A percentile compares a stretch with the other conserved stretches of the same genome.
These are phyloP conservation scores for Paracoccidioides brasiliensis DNA, from an alignment of 2,329 filamentous ascomycete species.

Conservation along the genomic window DNA sequence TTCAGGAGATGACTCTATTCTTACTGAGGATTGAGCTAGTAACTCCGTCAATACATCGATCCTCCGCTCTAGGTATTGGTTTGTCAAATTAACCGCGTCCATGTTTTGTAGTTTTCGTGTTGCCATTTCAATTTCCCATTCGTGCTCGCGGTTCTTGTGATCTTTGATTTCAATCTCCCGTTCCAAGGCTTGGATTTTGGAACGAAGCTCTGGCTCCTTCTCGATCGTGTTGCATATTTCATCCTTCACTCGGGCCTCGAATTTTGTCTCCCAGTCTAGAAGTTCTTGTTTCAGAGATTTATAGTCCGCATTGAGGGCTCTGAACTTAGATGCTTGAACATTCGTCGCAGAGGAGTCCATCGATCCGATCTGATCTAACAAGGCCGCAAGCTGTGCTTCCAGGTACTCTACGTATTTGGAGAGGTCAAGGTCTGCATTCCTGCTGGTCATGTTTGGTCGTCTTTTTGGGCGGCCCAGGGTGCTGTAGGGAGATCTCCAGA, in stretches of 20 bases:
- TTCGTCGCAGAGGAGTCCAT: conserved; percentile 29
- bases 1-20: conserved; percentile 1
- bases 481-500: conserved; percentile 5
- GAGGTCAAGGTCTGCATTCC: conserved; percentile 26
- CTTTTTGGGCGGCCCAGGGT: conserved; percentile 13
- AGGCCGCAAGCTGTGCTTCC: conserved; percentile 32
- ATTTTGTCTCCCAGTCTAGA: conserved; percentile 19
- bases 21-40: conserved; percentile 23
- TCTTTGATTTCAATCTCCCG: conserved; percentile 20
- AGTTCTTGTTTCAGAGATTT: conserved; percentile 22
- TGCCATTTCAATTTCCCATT: conserved; percentile 21
- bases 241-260: conserved; percentile 22
- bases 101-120: conserved; percentile 22
- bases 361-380: conserved; percentile 27
- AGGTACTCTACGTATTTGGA: conserved; percentile 38
- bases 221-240: conserved; percentile 19
- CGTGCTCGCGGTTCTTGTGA: conserved; percentile 20
- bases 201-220: conserved; percentile 18
- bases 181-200: conserved; percentile 21
- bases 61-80: conserved; percentile 21
- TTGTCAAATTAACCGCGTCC: conserved; percentile 21
- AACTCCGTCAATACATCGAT: conserved; percentile 26
- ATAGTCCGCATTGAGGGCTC: conserved; percentile 22
- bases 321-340: conserved; percentile 25
- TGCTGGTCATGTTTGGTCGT: conserved; percentile 7